Base-by-base conservation (phyloP, 495 filamentous ascomycete species). In the Podospora pseudopauciseta region DNA sequence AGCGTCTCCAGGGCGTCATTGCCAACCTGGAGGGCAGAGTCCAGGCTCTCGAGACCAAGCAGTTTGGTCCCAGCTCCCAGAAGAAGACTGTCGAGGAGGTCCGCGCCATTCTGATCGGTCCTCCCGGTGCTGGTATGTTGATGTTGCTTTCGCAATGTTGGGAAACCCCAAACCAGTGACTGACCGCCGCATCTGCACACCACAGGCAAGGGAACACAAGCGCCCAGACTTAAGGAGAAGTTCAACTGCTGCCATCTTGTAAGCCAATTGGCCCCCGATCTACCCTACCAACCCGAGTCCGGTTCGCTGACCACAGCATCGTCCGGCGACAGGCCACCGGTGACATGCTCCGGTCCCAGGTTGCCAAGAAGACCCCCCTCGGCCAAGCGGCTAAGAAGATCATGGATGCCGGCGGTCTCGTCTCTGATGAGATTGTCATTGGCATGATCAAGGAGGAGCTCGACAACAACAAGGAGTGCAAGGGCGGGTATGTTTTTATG, bases 311-410 rank as follows among this genome's bases (percentile, higher is more conserved):
- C 60, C 57, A 53, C 28, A 57, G 4, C n/a, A 26, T 27, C 32
- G 19, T 59, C 39, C 63, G 65, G 54, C 28, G 34, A 60, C 70
- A 98, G 94, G 95, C 96, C 67, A 99, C 95, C 65, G 95, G 95
- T 77, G 95, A 99, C 81, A 99, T 99, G 95, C 88, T 99, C 76
- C 92, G 95, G 68, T 95, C 93, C 70, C 95, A 99, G 80, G 96
- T 99, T 79, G 91, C 95, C 68, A 97, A 96, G 86, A 97, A 97
- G 88, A 99, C 96, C 60, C 81, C 91, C 23, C 87, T 99, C 70
- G 95, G 95, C 68, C 88, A 90, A 78, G 93, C 97, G 83, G 95
- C 95, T 67, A 99, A 99, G 90, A 99, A 99, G 89, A 99, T 99
- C 81, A 99, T 99, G 95, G 94, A 99, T 74, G 89, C 93, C 76